Percentiles rank a stretch among this genome's conserved stretches.
phyloP scores from a whole-genome alignment of 2,329 filamentous ascomycete species.

The Neofusicoccum cordaticola region DNA sequence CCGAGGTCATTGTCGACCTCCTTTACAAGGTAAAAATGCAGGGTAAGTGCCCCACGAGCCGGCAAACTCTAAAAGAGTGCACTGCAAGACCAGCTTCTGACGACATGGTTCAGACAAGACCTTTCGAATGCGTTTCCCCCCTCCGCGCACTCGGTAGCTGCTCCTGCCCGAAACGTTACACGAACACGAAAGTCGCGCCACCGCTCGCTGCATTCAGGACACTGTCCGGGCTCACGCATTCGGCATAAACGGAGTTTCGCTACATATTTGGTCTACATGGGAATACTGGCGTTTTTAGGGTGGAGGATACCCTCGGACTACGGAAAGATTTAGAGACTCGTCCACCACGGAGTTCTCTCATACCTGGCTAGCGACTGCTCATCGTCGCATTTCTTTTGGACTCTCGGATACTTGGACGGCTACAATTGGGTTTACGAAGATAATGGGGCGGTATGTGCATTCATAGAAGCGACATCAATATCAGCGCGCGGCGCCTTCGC shows the following conservation, averaged over 20 bases:
- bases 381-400: background rate
- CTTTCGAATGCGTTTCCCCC: constrained; percentile 45
- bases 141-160: constrained; percentile 23
- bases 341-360: constrained; percentile 1
- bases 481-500: background rate
- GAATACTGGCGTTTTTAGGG: constrained; percentile 6
- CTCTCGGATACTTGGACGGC: background rate
- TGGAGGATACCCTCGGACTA: constrained; percentile 14
- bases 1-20: constrained; percentile 77
- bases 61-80: background rate
- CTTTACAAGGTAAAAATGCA: constrained; percentile 67
- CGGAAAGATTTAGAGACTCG: background rate
- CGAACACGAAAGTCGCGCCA: constrained; percentile 30
- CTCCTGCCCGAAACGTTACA: constrained; percentile 29
- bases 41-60: constrained; percentile 37
- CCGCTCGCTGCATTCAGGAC: background rate
- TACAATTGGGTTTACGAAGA: constrained; percentile 4
- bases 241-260: background rate
- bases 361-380: background rate
- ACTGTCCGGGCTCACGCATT: background rate
- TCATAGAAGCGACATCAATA: background rate
- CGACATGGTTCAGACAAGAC: constrained; percentile 40
- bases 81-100: background rate
- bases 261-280: background rate
- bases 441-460: background rate